Base-by-base conservation (phyloP, 768 basidiomycete genomes). In the Tricholoma furcatifolium region DNA sequence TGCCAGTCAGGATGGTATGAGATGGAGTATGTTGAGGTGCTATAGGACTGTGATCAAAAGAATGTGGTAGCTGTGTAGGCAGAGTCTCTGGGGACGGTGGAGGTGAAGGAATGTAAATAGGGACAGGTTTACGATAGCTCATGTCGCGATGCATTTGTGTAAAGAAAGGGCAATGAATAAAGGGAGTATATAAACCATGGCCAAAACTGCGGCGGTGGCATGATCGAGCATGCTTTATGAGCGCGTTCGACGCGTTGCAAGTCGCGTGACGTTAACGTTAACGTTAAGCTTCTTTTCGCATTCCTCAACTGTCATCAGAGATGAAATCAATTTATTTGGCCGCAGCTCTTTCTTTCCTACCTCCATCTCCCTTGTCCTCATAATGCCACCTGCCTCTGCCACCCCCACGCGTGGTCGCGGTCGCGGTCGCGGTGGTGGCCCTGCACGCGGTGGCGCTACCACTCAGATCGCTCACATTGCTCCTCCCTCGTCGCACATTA, bases 61-160 rank as follows among this genome's bases (percentile, higher is more conserved):
- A 47, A 39, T 53, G 53, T 32, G 53, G 43, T 48, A 57, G 47
- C 21, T 51, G 47, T 12, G 46, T 46, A 31, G 52, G 35, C 11
- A 53, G 35, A 51, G 54, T 14, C 14, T 62, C 65, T 12, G 76
- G 76, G 5, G 75, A 75, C 1, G 77, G 68, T 43, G 83, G 80
- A 5, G 85, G 82, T 11, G 86, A 85, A 31, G 86, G 86, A 40
- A 85, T 74, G 67, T 81, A 87, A 47, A 69, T 68, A 3, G 87
- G 87, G 36, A 80, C 85, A 30, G 87, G 87, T 65, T 89, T 89
- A 48, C 87, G 76, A 65, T 85, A 83, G 65, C 81, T 85, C 79
- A 80, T 81, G 60, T 67, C 67, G 42, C 71, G 72, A 50, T 64
- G 68, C 70, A 75, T 69, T 38, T 17, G 23, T 43, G 44, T 36